Evolutionary conservation across 495 filamentous ascomycete species (phyloP), one percentile per base, ranked within the genome.

Genomic region (Penicillium waksmanii): DNA sequence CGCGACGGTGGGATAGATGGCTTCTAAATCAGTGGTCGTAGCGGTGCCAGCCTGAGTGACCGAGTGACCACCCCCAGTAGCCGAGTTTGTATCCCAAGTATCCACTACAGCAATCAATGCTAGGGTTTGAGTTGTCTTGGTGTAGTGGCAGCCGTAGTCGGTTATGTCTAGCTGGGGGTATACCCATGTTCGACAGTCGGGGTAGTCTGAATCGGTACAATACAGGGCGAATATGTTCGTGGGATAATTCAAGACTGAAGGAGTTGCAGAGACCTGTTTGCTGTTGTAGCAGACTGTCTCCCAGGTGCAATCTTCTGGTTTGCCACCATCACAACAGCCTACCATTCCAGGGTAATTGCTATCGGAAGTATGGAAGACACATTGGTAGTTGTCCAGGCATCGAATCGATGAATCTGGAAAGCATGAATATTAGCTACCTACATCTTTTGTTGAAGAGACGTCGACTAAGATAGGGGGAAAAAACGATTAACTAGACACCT

Each of bases 361-460:
- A 15, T 56, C 52, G n/a, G 56, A 21, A 25, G 61, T 63, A 40
- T 63, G 61, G 38, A 63, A 59, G 15, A 63, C 48, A n/a, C 61
- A 64, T 47, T 60, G 51, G 18, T 21, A 34, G 27, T 25, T 40
- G 38, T 19, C 36, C 17, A 42, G 42, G 33, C 55, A 58, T 42
- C 40, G 27, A 10, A 63, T 50, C 4, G 31, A 25, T 19, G 51
- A 49, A 23, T 27, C 60, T 55, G 18, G 33, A 35, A 17, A 36
- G 12, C 5, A 56, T 38, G 0, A 38, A 38, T 12, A 38, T 38
- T 12, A 31, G 27, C 27, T 8, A 31, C 27, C 8, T 31, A 7
- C 5, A 8, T 8, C 3, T 9, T 31, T 5, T 31, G 27, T 9
- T 0, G 27, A 8, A 8, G 27, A 31, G 27, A 31, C 8, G 27